Evolutionary conservation across 2,329 filamentous ascomycete genomes (phyloP), one percentile per base, ranked within the genome.

Genomic region (Fusarium sp.): DNA sequence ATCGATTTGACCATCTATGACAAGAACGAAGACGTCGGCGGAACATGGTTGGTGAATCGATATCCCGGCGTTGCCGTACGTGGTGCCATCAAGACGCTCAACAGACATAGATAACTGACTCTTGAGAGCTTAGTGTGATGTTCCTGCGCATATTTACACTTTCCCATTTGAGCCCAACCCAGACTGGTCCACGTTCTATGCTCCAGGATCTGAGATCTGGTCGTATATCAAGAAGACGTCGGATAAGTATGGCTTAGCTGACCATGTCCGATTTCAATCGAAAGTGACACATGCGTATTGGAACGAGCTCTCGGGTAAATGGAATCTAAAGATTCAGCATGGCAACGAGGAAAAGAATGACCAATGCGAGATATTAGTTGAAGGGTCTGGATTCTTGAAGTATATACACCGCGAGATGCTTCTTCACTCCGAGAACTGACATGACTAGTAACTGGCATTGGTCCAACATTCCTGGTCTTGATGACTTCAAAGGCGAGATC

Each of bases 381-480:
- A 32, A 9, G 29, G 29, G 7, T 11, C 29, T 12, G 29, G 29
- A 10, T 32, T 32, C 7, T 32, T 32, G 11, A 32, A 32, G 29
- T 32, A 32, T 13, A 32, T 32, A 32, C 7, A 32, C 29, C 29
- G 13, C 29, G 29, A 12, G 9, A 12, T 32, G 10, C 2, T 10
- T 32, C 29, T 6, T 3, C 5, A 12, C 13, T 32, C 41, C 11
- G 44, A 32, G 7, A 5, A 32, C 29, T 32, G 31, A 46, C 1
- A 40, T 49, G 39, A 2, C 49, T 6, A 58, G 53, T 6, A 63
- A 56, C 11, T 63, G 61, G 58, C 29, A 40, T 9, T 82, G 80
- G 77, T 84, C 85, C 1, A 73, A 77, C 11, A 82, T 86, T 32
- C 72, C 77, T 0, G 85, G 83, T 0, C 59, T 85, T 0, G 53